Conservation (phyloP, 1,284 basidiomycete genomes). For the Rhodotorula glutinis region DNA sequence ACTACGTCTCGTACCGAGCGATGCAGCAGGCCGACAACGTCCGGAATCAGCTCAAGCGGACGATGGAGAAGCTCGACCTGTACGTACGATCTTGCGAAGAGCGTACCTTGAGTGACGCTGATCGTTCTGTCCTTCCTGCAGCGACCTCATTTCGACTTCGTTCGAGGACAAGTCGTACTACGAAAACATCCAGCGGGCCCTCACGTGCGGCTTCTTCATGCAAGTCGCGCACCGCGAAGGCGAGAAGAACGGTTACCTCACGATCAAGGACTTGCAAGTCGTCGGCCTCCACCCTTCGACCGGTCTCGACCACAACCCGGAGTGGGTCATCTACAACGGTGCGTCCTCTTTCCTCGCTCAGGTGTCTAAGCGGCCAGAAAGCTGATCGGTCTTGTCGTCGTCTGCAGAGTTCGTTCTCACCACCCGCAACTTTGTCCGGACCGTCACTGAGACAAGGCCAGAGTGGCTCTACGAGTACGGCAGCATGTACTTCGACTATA, state of each 20-base stretch:
- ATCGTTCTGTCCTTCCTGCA: conserved; percentile 49
- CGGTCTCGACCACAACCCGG: conserved; percentile 85
- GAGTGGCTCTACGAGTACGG: conserved; percentile 91
- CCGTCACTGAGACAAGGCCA: conserved; percentile 79
- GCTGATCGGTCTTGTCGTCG: not conserved
- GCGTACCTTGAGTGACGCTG: not conserved
- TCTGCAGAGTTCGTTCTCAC: conserved; percentile 78
- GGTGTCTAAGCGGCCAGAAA: not conserved
- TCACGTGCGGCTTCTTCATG: conserved; percentile 97
- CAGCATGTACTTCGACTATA: conserved; percentile 67
- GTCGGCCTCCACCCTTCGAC: conserved; percentile 74
- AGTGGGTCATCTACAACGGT: conserved; percentile 95
- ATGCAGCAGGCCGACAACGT: conserved; percentile 93
- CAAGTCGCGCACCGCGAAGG: conserved; percentile 94
- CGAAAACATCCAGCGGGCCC: conserved; percentile 73
- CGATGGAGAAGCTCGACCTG: conserved; percentile 71
- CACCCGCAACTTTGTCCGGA: conserved; percentile 80
- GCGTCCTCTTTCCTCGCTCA: not conserved
- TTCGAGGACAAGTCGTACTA: conserved; percentile 68
- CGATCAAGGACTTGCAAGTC: conserved; percentile 31
- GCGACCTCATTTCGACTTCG: conserved; percentile 67
- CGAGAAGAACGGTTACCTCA: conserved; percentile 61
- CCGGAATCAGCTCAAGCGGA: conserved; percentile 82
- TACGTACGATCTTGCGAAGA: conserved; percentile 1
- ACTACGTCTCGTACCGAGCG: conserved; percentile 81